Conservation (phyloP, 2,329 filamentous ascomycete genomes). For the Stenocarpella maydis region DNA sequence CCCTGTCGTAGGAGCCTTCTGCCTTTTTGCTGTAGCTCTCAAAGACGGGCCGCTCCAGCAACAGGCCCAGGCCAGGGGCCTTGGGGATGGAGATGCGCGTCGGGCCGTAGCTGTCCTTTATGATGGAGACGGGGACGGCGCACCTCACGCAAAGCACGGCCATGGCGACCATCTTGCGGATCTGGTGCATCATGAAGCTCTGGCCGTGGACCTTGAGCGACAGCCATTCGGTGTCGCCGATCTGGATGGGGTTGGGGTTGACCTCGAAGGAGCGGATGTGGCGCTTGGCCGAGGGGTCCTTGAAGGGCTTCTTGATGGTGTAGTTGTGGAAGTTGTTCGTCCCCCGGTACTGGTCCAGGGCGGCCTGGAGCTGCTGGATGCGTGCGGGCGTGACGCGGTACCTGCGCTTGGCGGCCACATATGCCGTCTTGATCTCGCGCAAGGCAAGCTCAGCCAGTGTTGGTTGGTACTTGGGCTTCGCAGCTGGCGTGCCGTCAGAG, state of each 20-base stretch:
- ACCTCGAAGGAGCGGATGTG: constrained; percentile 92
- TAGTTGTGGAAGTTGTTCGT: constrained; percentile 98
- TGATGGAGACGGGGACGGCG: constrained; percentile 75
- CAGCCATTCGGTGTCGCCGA: constrained; percentile 93
- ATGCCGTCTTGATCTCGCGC: constrained; percentile 80
- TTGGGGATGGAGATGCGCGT: constrained; percentile 89
- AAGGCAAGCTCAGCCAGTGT: constrained; percentile 70
- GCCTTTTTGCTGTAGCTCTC: constrained; percentile 84
- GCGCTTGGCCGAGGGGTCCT: constrained; percentile 85
- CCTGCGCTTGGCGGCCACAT: constrained; percentile 80
- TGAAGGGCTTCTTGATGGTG: constrained; percentile 85
- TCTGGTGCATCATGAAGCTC: constrained; percentile 99
- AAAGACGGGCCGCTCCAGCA: constrained; percentile 92
- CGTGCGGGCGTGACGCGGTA: constrained; percentile 82
- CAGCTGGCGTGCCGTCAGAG: constrained; percentile 27
- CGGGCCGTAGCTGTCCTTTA: constrained; percentile 76
- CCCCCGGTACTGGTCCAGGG: constrained; percentile 78
- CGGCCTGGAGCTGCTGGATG: constrained; percentile 76
- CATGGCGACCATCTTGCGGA: constrained; percentile 98
- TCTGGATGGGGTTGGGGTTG: constrained; percentile 78
- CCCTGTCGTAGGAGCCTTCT: constrained; percentile 66
- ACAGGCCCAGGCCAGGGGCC: constrained; percentile 85
- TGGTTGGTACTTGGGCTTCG: constrained; percentile 44
- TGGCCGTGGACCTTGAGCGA: constrained; percentile 96
- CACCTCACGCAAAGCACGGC: constrained; percentile 84